Evolutionary conservation across 1,139 yeast species (phyloP).

Genomic region (Protomyces arabidopsidicola): DNA sequence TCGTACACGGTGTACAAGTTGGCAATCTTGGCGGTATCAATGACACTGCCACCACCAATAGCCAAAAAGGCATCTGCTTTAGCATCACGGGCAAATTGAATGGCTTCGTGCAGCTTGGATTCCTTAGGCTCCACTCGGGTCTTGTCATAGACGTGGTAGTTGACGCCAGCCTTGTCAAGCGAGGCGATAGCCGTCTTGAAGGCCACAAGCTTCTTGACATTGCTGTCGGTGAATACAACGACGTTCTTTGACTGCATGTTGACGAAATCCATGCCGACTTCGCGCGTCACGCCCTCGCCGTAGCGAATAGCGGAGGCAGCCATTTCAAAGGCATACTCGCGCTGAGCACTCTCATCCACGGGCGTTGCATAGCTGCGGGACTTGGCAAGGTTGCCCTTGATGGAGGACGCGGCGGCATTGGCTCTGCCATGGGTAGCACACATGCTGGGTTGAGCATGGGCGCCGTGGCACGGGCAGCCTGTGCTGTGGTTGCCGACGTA

Average conservation of each 20-base stretch:
- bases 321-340: constrained; percentile 42
- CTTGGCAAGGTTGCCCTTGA: constrained; percentile 3
- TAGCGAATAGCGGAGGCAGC: constrained; percentile 44
- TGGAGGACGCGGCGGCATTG: constrained; percentile 5
- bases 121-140: constrained; percentile 45
- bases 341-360: constrained; percentile 21
- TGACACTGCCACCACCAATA: constrained; percentile 46
- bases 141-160: constrained; percentile 41
- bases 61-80: constrained; percentile 44
- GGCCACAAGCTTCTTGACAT: constrained; percentile 38
- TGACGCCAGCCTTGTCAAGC: constrained; percentile 41
- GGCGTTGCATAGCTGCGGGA: constrained; percentile 20
- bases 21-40: constrained; percentile 45
- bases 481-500: constrained; percentile 19
- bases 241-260: constrained; percentile 40
- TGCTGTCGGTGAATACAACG: constrained; percentile 40
- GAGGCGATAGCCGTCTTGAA: constrained; percentile 41
- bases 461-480: constrained; percentile 22
- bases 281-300: constrained; percentile 44
- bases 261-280: constrained; percentile 44
- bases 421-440: constrained; percentile 26
- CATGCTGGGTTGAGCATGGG: constrained; percentile 16
- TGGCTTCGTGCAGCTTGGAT: constrained; percentile 40
- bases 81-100: constrained; percentile 41
- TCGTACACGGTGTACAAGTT: constrained; percentile 43